phyloP scores from a whole-genome alignment of 2,329 filamentous ascomycete species.

The Cladorrhinum sp. region DNA sequence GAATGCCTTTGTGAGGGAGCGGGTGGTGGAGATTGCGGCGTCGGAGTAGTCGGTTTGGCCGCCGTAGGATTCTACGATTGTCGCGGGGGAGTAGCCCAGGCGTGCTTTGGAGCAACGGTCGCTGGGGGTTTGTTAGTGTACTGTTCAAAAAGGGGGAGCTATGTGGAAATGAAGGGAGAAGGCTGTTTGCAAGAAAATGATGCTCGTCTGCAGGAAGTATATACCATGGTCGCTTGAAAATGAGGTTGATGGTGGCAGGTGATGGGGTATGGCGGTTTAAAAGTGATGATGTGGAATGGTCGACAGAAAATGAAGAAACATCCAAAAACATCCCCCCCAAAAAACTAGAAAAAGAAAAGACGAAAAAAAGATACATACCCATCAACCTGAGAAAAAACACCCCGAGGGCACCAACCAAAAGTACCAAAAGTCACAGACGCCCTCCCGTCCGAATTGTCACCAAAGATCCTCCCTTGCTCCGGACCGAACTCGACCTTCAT shows the following conservation, averaged over 20 bases:
- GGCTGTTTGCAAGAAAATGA: conserved; percentile 6
- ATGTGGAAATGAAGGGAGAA: background rate
- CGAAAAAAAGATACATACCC: conserved; percentile 19
- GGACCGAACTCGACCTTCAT: conserved; percentile 47
- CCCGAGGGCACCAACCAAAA: conserved; percentile 54
- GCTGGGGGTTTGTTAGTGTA: too few species aligned
- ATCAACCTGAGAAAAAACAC: conserved; percentile 3
- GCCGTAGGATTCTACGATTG: conserved; percentile 41
- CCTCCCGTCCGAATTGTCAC: conserved; percentile 52
- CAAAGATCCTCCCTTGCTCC: conserved; percentile 33
- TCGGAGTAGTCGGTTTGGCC: conserved; percentile 39
- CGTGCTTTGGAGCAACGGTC: conserved; percentile 47
- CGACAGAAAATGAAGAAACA: too few species aligned
- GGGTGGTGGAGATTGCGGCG: conserved; percentile 43
- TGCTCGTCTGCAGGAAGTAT: too few species aligned
- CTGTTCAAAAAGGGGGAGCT: too few species aligned
- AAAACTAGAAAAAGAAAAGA: too few species aligned
- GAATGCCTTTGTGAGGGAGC: conserved; percentile 56
- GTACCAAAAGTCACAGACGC: conserved; percentile 40
- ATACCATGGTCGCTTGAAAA: background rate
- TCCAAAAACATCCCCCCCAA: too few species aligned
- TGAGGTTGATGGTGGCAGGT: background rate
- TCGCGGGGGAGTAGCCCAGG: conserved; percentile 56
- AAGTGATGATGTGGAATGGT: background rate
- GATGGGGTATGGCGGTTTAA: too few species aligned